Base-by-base conservation (phyloP, 2,329 filamentous ascomycete species). In the Magnaporthiopsis poae region DNA sequence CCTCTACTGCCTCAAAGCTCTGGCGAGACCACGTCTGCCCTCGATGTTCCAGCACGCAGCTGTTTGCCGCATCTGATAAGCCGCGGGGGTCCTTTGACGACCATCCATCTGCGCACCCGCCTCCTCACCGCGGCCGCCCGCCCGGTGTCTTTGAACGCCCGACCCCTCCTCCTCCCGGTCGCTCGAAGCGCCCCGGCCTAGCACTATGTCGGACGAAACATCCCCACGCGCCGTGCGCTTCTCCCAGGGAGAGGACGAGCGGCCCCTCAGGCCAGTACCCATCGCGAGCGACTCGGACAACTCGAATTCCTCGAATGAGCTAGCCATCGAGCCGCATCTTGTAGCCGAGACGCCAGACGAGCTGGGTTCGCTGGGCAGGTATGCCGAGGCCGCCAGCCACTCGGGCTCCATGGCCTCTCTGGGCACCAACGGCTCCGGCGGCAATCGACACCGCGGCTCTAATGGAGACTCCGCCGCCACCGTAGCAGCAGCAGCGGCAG, bases 171-270 rank as follows among this genome's bases (percentile, higher is more conserved):
- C 39, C 39, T 15, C 39, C 39, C 39, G 39, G 46, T 25, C 46
- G n/a, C 46, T 21, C 21, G 21, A 21, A 21, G 36, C 15, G 13
- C 25, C 39, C n/a, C 60, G 60, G 52, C 59, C 62, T 33, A n/a
- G 25, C 63, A 66, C 9, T 59, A 77, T 77, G 76, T 71, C 76
- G 72, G 74, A 79, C 71, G 84, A 87, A 69, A 75, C 80, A 52
- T 84, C 84, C 13, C 82, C 84, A 64, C 81, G 84, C 71, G 79
- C 80, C 69, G 83, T 87, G 69, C 82, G 84, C 69, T 87, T 87
- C 72, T 82, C 82, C 62, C 79, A 80, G 68, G 75, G 76, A 72
- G 83, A 82, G 67, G 77, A 80, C 66, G 80, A 82, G 31, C 75
- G 80, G 39, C 15, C 27, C 5, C 69, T 73, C 52, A 77, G 76